Base-by-base conservation (phyloP, 495 filamentous ascomycete genomes). In the Hypoxylon lenormandii region DNA sequence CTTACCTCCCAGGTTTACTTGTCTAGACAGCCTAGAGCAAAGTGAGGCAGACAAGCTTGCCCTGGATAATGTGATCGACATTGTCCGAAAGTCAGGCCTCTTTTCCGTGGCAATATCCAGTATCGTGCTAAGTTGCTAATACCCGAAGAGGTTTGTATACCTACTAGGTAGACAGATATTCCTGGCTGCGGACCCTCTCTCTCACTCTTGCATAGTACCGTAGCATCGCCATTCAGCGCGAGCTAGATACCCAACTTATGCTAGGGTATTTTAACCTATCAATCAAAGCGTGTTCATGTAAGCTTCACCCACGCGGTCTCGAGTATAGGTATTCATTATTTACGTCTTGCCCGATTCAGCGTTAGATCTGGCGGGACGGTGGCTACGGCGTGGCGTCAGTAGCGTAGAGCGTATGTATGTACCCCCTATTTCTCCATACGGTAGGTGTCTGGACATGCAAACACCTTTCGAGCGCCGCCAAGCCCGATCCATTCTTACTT, bases 341-440 rank as follows among this genome's bases (percentile, higher is more conserved):
- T 3, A 33, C 10, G 30, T 33, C 30, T 28, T 28, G 3, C 26
- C 26, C 26, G 26, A 28, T 28, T 28, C 26, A 7, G 26, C 26
- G 26, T 28, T 28, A 7, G 26, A 28, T 28, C 26, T 28, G 49
- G 45, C 60, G 52, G n/a, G 23, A 5, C 23, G 23, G 2, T 55
- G 55, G 52, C 66, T 70, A 33, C 52, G 53, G 52, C 46, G 45
- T 71, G 57, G 68, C 57, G 58, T 71, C 36, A 28, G 43, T 42
- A 58, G 30, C 19, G 46, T 13, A 61, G n/a, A 48, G 42, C 38
- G 48, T 60, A 61, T 54, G n/a, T n/a, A n/a, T n/a, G n/a, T n/a
- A n/a, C n/a, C 52, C 68, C 30, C 51, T 66, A 65, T 70, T 62
- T 45, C 15, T 45, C 22, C 45, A 28, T 40, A 58, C 11, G 18